These are phyloP conservation scores for Pochonia chlamydosporia DNA, from an alignment of 2,329 filamentous ascomycete species.

Conservation along the genomic window DNA sequence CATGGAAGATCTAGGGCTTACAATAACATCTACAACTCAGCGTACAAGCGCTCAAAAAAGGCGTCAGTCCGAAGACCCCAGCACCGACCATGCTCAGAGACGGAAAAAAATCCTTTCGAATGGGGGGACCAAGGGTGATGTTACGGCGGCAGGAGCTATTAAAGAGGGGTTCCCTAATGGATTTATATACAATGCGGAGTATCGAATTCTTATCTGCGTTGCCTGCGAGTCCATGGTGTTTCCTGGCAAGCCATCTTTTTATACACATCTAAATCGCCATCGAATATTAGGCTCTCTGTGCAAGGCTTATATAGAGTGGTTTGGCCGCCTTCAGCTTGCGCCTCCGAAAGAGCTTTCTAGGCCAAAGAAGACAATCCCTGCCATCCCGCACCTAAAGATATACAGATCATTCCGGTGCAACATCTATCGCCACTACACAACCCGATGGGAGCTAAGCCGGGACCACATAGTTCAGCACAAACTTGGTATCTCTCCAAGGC, in stretches of 20 bases:
- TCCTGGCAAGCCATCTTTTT: neutral
- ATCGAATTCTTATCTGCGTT: neutral
- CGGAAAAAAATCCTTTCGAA: neutral
- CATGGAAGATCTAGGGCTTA: no score
- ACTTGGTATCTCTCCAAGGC: neutral
- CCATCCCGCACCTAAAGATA: neutral
- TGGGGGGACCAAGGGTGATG: neutral
- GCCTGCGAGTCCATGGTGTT: neutral
- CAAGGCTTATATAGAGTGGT: neutral
- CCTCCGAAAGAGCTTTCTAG: neutral
- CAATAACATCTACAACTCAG: no score
- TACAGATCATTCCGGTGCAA: neutral
- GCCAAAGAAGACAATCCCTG: neutral
- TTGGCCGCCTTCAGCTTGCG: neutral
- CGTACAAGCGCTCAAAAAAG: no score
- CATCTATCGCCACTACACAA: neutral
- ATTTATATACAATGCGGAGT: neutral
- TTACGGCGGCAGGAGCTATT: neutral
- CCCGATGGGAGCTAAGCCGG: neutral
- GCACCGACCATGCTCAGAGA: no score
- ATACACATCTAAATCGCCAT: neutral
- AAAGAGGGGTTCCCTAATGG: neutral
- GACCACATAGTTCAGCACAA: neutral
- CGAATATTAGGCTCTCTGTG: neutral
- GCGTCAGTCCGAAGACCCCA: no score